phyloP scores from a whole-genome alignment of 176 grass and related monocot genomes.

The Cenchrus americanus region DNA sequence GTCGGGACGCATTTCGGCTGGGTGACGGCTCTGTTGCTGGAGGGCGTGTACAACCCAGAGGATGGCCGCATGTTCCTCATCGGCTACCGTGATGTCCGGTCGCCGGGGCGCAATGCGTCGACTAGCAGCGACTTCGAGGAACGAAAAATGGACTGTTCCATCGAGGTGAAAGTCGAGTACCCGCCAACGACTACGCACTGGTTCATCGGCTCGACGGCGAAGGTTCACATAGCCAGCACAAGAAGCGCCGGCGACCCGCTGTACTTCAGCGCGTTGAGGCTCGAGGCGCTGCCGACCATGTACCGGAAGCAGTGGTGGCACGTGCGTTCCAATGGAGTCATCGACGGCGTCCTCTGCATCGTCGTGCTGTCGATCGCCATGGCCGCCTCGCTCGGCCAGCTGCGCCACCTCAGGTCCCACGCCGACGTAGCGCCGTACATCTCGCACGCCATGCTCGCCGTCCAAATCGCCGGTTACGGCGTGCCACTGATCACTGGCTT shows the following conservation, averaged over 20 bases:
- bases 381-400: conserved; percentile 40
- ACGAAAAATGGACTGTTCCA: conserved; percentile 49
- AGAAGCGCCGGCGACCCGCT: conserved; percentile 50
- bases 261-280: conserved; percentile 43
- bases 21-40: conserved; percentile 20
- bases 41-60: conserved; percentile 54
- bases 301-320: too few species aligned
- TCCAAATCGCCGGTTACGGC: conserved; percentile 52
- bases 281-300: neutral
- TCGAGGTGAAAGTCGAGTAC: conserved; percentile 60
- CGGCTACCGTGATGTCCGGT: conserved; percentile 44
- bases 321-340: conserved; percentile 18
- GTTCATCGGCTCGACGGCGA: conserved; percentile 44
- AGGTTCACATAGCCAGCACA: conserved; percentile 46
- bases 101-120: conserved; percentile 25
- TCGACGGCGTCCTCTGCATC: conserved; percentile 57
- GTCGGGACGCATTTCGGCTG: too few species aligned
- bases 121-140: conserved; percentile 41
- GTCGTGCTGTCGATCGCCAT: conserved; percentile 37
- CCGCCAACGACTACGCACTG: conserved; percentile 46
- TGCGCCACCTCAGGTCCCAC: conserved; percentile 49
- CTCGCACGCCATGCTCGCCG: conserved; percentile 57
- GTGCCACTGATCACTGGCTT: conserved; percentile 38
- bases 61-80: conserved; percentile 60
- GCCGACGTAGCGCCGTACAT: conserved; percentile 37